phyloP scores from a whole-genome alignment of 495 filamentous ascomycete species.

The Xylona heveae region DNA sequence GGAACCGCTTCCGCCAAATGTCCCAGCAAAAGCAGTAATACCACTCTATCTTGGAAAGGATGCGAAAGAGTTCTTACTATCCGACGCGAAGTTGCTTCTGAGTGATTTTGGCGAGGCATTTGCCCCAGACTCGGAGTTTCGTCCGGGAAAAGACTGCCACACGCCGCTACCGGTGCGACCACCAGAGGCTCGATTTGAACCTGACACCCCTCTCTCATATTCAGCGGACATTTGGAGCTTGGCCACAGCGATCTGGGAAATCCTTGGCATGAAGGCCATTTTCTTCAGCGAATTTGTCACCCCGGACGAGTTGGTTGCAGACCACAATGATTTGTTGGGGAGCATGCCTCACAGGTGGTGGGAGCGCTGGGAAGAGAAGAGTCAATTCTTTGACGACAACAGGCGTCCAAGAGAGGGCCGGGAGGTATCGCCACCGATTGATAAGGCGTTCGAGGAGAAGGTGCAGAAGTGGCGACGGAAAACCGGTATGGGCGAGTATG shows the following conservation, averaged over 20 bases:
- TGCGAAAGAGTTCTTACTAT: constrained; percentile 11
- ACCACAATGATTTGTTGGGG: constrained; percentile 16
- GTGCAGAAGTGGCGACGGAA: constrained; percentile 14
- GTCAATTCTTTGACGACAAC: constrained; percentile 12
- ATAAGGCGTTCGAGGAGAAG: constrained; percentile 13
- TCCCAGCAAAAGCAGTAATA: constrained; percentile 12
- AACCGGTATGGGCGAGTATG: constrained; percentile 5
- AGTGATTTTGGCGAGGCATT: constrained; percentile 20
- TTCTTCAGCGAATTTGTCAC: constrained; percentile 13
- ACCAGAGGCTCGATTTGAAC: constrained; percentile 17
- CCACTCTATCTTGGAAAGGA: constrained; percentile 15
- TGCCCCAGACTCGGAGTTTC: constrained; percentile 8
- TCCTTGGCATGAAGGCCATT: constrained; percentile 16
- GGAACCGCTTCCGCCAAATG: constrained; percentile 8
- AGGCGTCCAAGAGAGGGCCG: constrained; percentile 9
- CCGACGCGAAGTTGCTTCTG: constrained; percentile 13
- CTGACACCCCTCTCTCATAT: constrained; percentile 11
- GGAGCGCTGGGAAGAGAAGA: constrained; percentile 12
- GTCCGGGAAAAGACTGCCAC: constrained; percentile 15
- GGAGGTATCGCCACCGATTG: constrained; percentile 10
- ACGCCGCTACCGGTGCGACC: constrained; percentile 12
- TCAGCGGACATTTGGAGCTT: constrained; percentile 19
- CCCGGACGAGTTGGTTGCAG: constrained; percentile 12
- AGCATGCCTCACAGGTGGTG: constrained; percentile 16
- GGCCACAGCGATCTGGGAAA: constrained; percentile 17